Conservation (phyloP, 352 stramenopile genomes). For the Phytophthora idaei region DNA sequence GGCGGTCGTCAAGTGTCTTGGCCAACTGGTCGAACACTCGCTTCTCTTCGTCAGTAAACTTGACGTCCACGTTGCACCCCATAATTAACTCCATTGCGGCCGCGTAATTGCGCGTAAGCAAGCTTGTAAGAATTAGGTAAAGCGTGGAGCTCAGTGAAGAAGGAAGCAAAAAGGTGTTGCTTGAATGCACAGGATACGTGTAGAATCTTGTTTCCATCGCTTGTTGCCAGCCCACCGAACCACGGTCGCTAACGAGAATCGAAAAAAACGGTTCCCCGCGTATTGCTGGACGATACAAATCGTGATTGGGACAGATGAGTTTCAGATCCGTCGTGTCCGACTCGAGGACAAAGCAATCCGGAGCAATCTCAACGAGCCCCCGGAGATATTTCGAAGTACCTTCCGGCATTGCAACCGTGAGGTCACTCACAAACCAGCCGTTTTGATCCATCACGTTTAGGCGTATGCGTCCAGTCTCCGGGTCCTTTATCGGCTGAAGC, state of each 20-base stretch:
- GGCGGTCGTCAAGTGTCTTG: conserved; percentile 94
- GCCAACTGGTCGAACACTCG: conserved; percentile 97
- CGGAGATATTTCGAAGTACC: conserved; percentile 57
- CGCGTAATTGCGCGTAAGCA: conserved; percentile 95
- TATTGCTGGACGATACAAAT: conserved; percentile 80
- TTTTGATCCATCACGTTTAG: conserved; percentile 83
- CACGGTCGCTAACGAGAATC: conserved; percentile 77
- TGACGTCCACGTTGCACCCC: conserved; percentile 96
- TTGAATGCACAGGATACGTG: conserved; percentile 98
- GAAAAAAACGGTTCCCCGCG: conserved; percentile 82
- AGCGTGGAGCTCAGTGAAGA: conserved; percentile 96
- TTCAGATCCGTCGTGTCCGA: conserved; percentile 82
- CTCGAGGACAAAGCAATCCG: conserved; percentile 75
- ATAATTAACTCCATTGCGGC: conserved; percentile 96
- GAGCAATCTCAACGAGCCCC: conserved; percentile 50
- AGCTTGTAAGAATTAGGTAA: conserved; percentile 97
- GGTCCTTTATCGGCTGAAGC: conserved; percentile 79
- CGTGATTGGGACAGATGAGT: conserved; percentile 82
- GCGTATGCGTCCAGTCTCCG: conserved; percentile 51
- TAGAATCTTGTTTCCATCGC: conserved; percentile 95
- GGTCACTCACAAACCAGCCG: conserved; percentile 83
- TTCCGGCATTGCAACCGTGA: conserved; percentile 46
- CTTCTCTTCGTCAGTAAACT: conserved; percentile 95
- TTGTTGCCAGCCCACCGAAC: conserved; percentile 83
- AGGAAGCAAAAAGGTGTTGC: conserved; percentile 93